Percentiles rank a stretch among this genome's conserved stretches.
phyloP scores from a whole-genome alignment of 768 basidiomycete genomes.

The Psilocybe cubensis region DNA sequence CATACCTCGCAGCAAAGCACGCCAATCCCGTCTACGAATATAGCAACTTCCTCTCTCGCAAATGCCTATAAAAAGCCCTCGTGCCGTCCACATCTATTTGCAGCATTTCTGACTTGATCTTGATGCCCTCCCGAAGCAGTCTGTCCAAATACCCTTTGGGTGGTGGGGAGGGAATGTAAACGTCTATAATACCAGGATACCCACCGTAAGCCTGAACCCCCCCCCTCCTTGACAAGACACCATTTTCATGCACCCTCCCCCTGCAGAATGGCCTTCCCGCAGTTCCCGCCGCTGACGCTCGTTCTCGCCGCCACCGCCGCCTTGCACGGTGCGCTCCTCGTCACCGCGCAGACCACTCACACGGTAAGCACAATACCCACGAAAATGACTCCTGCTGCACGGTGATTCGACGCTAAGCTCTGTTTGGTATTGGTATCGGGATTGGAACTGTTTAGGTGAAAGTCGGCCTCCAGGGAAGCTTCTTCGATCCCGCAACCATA shows the following conservation, averaged over 20 bases:
- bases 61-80: not conserved
- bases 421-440: not conserved
- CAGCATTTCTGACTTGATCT: not conserved
- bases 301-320: conserved; percentile 4
- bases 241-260: not conserved
- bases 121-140: not conserved
- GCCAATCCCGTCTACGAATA: not conserved
- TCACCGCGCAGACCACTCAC: conserved; percentile 12
- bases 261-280: conserved; percentile 2
- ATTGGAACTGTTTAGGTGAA: too few species aligned
- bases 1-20: not conserved
- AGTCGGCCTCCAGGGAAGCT: conserved; percentile 43
- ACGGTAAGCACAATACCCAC: conserved; percentile 15
- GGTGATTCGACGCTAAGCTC: not conserved
- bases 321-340: conserved; percentile 1
- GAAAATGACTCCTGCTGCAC: not conserved
- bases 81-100: not conserved
- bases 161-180: too few species aligned
- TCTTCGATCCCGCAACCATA: conserved; percentile 38
- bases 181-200: conserved; percentile 2
- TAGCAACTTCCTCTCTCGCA: not conserved
- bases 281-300: not conserved
- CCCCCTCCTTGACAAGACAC: conserved; percentile 1
- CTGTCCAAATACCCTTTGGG: not conserved
- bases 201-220: not conserved